Evolutionary conservation across 2,329 filamentous ascomycete species (phyloP).

Genomic region (Graphium sp.): DNA sequence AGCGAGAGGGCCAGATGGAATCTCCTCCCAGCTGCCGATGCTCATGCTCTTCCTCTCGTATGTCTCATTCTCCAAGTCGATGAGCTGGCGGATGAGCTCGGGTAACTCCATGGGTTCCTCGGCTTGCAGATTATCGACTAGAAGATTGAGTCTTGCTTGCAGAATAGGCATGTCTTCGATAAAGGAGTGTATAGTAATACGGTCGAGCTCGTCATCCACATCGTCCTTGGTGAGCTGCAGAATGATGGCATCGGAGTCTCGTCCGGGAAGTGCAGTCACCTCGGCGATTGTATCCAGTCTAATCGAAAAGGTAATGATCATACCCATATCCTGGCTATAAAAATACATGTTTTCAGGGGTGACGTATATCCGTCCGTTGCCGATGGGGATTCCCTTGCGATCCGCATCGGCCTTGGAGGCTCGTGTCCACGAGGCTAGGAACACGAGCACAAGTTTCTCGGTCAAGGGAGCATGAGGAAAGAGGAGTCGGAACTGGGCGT

Average conservation of each 20-base stretch:
- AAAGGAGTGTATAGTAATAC: slow-evolving; percentile 84
- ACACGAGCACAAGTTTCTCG: slow-evolving; percentile 80
- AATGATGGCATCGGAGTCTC: slow-evolving; percentile 85
- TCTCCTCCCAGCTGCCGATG: slow-evolving; percentile 82
- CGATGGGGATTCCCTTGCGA: slow-evolving; percentile 25
- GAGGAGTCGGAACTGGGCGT: slow-evolving; percentile 81
- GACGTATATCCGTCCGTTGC: slow-evolving; percentile 66
- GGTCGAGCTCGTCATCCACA: slow-evolving; percentile 46
- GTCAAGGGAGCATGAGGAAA: slow-evolving; percentile 66
- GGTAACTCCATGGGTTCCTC: slow-evolving; percentile 53
- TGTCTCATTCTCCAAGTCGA: slow-evolving; percentile 54
- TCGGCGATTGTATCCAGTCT: slow-evolving; percentile 65
- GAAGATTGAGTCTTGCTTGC: slow-evolving; percentile 66
- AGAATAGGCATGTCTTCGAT: slow-evolving; percentile 73
- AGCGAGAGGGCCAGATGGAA: no score
- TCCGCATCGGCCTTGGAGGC: slow-evolving; percentile 16
- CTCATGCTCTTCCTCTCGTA: slow-evolving; percentile 50
- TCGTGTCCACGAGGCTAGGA: slow-evolving; percentile 67
- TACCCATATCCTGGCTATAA: slow-evolving; percentile 85
- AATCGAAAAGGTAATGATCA: slow-evolving; percentile 70
- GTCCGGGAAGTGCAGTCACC: slow-evolving; percentile 76
- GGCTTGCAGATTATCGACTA: slow-evolving; percentile 65
- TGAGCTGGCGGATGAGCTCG: slow-evolving; percentile 52
- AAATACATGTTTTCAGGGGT: slow-evolving; percentile 84
- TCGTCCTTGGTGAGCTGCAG: slow-evolving; percentile 54